Base-by-base conservation (phyloP, 192 early-diverging fungal species). In the Coemansia sp. region DNA sequence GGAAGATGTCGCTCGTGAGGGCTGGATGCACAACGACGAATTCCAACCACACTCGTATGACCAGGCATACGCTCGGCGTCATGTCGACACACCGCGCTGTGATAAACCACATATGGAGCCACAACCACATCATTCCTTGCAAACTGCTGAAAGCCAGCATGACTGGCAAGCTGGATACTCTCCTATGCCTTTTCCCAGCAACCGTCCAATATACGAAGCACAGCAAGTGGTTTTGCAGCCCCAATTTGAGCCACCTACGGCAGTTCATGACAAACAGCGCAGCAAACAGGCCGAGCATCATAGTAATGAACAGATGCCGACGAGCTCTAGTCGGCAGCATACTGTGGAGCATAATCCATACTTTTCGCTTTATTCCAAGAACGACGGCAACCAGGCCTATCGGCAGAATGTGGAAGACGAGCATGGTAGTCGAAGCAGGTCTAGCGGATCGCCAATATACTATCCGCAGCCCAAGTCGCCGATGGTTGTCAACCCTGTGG, bases 1-100 rank as follows among this genome's bases (percentile, higher is more conserved):
- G 80, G 82, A 84, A 50, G 75, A 72, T 46, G 61, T 84, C 12
- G 82, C 80, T 15, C 59, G 80, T 46, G 80, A 84, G 38, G 74
- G 80, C 0, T 78, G 69, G 58, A 55, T 68, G 28, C 78, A 81
- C 21, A 68, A 73, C n/a, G 70, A 63, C n/a, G 75, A 78, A n/a
- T 64, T 61, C 26, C 64, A 77, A 31, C 80, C 68, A 14, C 63
- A 63, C 39, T 31, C 52, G 2, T 81, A 82, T 44, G 80, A 84
- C 40, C 70, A 82, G 7, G 68, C 80, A 1, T 84, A 79, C 55
- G 68, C 73, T 40, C 71, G 65, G 21, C 65, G 71, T 3, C 80
- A 78, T 38, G 50, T 72, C 11, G 64, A 72, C 33, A 69, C 79
- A 18, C 39, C 12, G 14, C 26, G 5, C 0, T 30, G 33, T 2